phyloP scores from a whole-genome alignment of 305 asterid genomes.

The Solanum aculeatissimum region DNA sequence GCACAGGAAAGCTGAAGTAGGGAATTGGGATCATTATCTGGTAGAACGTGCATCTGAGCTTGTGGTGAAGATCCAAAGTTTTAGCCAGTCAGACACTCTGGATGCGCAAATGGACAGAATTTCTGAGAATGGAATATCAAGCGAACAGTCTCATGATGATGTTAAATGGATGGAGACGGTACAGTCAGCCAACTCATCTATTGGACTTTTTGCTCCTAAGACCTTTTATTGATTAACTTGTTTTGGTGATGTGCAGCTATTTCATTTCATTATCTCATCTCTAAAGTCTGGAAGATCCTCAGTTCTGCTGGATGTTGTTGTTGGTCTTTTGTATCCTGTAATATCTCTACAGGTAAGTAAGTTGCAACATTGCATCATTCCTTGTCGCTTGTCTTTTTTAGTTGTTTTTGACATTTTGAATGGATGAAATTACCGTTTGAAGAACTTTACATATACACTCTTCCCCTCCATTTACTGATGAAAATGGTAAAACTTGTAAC shows the following conservation, averaged over 20 bases:
- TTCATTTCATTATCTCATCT: slow-evolving; percentile 86
- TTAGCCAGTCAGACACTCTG: slow-evolving; percentile 47
- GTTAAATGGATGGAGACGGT: slow-evolving; percentile 99
- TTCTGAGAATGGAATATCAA: slow-evolving; percentile 40
- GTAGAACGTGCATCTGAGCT: slow-evolving; percentile 65
- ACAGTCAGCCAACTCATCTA: slow-evolving; percentile 12
- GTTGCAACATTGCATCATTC: neutral
- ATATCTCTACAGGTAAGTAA: slow-evolving; percentile 77
- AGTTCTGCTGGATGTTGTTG: slow-evolving; percentile 80
- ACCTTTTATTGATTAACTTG: neutral
- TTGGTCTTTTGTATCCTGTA: slow-evolving; percentile 83
- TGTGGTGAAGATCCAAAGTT: slow-evolving; percentile 55
- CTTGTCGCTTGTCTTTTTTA: slow-evolving; percentile 3
- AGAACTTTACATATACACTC: neutral
- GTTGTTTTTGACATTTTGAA: slow-evolving; percentile 2
- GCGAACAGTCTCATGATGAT: slow-evolving; percentile 59
- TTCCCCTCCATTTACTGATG: neutral
- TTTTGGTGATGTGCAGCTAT: slow-evolving; percentile 49
- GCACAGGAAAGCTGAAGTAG: slow-evolving; percentile 17
- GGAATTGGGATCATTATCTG: slow-evolving; percentile 59
- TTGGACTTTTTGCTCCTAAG: neutral
- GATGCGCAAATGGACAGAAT: slow-evolving; percentile 29
- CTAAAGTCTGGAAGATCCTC: slow-evolving; percentile 98
- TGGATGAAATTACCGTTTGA: neutral
- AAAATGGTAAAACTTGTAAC: neutral